A percentile compares a stretch with the other conserved stretches of the same genome.
phyloP scores from a whole-genome alignment of 768 basidiomycete species.

The Xerocomus spinulosus region DNA sequence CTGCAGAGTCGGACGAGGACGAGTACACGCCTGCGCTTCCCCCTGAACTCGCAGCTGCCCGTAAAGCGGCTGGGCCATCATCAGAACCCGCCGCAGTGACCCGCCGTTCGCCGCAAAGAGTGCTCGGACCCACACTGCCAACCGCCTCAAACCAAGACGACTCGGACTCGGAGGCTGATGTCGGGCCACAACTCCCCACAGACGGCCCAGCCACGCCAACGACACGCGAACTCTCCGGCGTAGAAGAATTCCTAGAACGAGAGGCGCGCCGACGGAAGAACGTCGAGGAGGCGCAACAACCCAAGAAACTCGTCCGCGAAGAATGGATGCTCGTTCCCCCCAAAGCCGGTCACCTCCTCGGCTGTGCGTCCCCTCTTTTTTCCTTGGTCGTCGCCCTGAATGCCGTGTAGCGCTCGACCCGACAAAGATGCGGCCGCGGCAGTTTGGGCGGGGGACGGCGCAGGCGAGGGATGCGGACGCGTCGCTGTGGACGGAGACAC shows the following conservation, averaged over 20 bases:
- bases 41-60: slow-evolving; percentile 56
- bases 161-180: slow-evolving; percentile 69
- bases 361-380: slow-evolving; percentile 48
- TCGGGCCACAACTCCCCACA: slow-evolving; percentile 79
- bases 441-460: slow-evolving; percentile 63
- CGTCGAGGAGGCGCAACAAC: slow-evolving; percentile 74
- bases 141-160: slow-evolving; percentile 37
- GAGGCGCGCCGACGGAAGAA: slow-evolving; percentile 75
- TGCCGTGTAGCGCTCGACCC: slow-evolving; percentile 69
- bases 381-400: not conserved
- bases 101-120: slow-evolving; percentile 27
- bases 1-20: slow-evolving; percentile 46
- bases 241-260: slow-evolving; percentile 77
- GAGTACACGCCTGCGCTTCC: slow-evolving; percentile 72
- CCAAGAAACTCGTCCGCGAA: slow-evolving; percentile 76
- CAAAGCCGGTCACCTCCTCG: slow-evolving; percentile 72
- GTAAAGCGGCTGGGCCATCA: slow-evolving; percentile 31
- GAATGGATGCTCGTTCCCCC: slow-evolving; percentile 99
- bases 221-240: slow-evolving; percentile 52
- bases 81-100: slow-evolving; percentile 25
- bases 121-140: slow-evolving; percentile 52
- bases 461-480: slow-evolving; percentile 44
- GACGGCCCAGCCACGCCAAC: slow-evolving; percentile 30
- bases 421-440: slow-evolving; percentile 72
- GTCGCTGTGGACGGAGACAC: slow-evolving; percentile 96